Conservation (phyloP, 73 alveolate genomes). For the Paramecium pentaurelia region DNA sequence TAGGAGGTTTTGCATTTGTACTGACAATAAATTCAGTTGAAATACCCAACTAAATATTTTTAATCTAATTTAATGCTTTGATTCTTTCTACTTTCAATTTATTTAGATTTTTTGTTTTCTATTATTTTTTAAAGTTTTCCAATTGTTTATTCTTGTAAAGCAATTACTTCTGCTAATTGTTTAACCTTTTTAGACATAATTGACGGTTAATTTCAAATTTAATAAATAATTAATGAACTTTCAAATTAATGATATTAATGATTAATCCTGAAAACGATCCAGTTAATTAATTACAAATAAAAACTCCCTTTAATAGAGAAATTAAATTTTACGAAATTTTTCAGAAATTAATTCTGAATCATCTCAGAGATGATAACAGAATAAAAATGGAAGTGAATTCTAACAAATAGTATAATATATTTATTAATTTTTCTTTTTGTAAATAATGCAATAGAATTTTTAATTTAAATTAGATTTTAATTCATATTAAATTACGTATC, state of each 20-base stretch:
- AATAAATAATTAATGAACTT: background rate
- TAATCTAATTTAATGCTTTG: background rate
- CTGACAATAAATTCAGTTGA: slow-evolving; percentile 4
- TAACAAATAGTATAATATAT: too few relatives aligned
- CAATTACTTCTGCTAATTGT: background rate
- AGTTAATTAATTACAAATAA: too few relatives aligned
- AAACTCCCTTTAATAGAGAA: background rate
- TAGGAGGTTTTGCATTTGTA: background rate
- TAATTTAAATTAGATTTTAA: too few relatives aligned
- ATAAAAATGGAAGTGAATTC: too few relatives aligned
- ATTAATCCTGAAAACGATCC: too few relatives aligned
- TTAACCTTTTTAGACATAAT: background rate
- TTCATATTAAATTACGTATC: too few relatives aligned
- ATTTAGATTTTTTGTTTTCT: background rate
- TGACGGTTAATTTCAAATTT: slow-evolving; percentile 10
- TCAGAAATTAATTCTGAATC: too few relatives aligned
- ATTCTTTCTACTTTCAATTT: background rate
- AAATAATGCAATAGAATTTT: background rate
- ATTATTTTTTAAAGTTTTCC: background rate
- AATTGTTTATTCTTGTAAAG: background rate
- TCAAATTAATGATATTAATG: background rate
- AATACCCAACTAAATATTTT: background rate
- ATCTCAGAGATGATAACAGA: too few relatives aligned
- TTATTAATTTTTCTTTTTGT: too few relatives aligned
- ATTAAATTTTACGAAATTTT: too few relatives aligned